Percentiles rank a stretch among this genome's conserved stretches.
Conservation (phyloP, 2,329 filamentous ascomycete genomes). For the Monosporascus sp. region DNA sequence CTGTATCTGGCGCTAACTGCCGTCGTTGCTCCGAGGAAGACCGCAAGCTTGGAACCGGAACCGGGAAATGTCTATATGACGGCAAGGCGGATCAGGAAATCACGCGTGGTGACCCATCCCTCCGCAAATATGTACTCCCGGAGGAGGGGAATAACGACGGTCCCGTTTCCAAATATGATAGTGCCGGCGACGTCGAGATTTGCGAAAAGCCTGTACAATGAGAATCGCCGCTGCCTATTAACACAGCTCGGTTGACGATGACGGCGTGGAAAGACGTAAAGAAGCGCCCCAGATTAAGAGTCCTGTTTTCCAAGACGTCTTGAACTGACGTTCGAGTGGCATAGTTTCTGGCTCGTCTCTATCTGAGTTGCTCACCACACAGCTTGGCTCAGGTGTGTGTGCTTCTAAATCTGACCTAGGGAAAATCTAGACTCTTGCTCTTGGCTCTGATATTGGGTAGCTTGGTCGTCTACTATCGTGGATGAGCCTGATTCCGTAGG, state of each 20-base stretch:
- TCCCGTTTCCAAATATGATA: slow-evolving; percentile 59
- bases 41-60: slow-evolving; percentile 48
- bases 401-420: too few species aligned
- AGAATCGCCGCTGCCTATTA: slow-evolving; percentile 25
- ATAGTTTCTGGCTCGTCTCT: slow-evolving; percentile 24
- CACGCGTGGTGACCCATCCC: slow-evolving; percentile 64
- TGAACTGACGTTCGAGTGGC: slow-evolving; percentile 27
- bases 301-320: slow-evolving; percentile 42
- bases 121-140: slow-evolving; percentile 59
- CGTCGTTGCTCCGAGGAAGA: slow-evolving; percentile 50
- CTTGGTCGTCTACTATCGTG: too few species aligned
- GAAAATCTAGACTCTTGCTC: too few species aligned
- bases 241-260: slow-evolving; percentile 45
- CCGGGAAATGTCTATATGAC: slow-evolving; percentile 67
- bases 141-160: slow-evolving; percentile 59
- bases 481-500: too few species aligned
- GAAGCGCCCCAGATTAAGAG: slow-evolving; percentile 39
- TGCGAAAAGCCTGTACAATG: slow-evolving; percentile 58
- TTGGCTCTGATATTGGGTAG: too few species aligned
- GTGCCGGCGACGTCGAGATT: slow-evolving; percentile 72
- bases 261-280: slow-evolving; percentile 51
- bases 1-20: slow-evolving; percentile 32
- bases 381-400: too few species aligned
- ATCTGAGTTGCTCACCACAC: neutral
- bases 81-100: slow-evolving; percentile 69